Percentiles rank a stretch among this genome's conserved stretches.
phyloP scores from a whole-genome alignment of 2,329 filamentous ascomycete species.

The Clarireedia hainanense region DNA sequence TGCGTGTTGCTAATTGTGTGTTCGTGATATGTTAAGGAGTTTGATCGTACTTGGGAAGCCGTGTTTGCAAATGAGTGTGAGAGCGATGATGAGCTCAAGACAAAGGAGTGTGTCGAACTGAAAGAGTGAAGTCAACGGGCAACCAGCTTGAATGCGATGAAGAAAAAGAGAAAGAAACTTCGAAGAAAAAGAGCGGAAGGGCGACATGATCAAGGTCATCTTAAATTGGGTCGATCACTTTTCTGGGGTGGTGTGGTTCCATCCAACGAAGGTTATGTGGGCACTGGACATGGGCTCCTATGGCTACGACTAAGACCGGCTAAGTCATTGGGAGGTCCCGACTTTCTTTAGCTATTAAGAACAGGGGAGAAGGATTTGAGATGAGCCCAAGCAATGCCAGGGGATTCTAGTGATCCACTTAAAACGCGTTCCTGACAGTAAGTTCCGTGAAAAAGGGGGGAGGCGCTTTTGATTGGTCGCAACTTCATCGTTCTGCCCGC shows the following conservation, averaged over 20 bases:
- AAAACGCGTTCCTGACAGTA: constrained; percentile 20
- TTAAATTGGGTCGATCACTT: constrained; percentile 6
- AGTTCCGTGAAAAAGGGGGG: background rate
- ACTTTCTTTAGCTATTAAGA: constrained; percentile 6
- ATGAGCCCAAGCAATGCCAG: constrained; percentile 19
- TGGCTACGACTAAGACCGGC: constrained; percentile 1
- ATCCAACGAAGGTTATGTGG: background rate
- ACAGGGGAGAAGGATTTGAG: constrained; percentile 22
- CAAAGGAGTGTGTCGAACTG: constrained; percentile 22
- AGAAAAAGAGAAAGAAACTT: constrained; percentile 9
- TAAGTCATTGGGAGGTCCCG: constrained; percentile 2
- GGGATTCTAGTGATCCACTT: constrained; percentile 13
- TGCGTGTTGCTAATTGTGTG: constrained; percentile 1
- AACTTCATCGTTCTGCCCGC: constrained; percentile 1
- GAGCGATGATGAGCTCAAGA: constrained; percentile 26
- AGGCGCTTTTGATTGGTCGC: constrained; percentile 11
- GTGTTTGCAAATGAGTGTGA: constrained; percentile 23
- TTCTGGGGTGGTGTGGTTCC: constrained; percentile 1
- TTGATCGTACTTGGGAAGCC: constrained; percentile 16
- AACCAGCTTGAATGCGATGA: constrained; percentile 19
- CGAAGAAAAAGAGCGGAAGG: constrained; percentile 5
- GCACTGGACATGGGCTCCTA: background rate
- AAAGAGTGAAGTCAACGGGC: constrained; percentile 21
- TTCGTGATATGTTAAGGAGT: background rate
- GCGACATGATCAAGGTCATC: constrained; percentile 5